Base-by-base conservation (phyloP, 306 rosid species). In the Cotoneaster glaucophyllus region DNA sequence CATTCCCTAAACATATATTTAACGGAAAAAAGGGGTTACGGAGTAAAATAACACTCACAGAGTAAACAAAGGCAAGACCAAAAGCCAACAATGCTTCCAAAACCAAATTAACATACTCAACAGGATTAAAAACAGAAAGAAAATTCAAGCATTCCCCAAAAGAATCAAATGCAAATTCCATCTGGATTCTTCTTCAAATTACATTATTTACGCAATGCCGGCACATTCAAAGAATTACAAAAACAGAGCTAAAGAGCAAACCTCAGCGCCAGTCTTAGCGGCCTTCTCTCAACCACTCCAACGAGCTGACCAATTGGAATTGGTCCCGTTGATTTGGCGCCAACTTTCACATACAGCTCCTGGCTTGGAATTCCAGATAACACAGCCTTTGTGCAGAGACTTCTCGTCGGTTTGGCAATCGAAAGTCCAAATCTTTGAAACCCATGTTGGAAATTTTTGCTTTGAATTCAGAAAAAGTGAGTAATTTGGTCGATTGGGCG, bases 241-340 rank as follows among this genome's bases (percentile, higher is more conserved):
- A 34, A 37, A 37, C 21, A 58, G 26, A 73, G 57, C 31, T 25
- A 68, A 67, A 43, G 10, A 34, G 54, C 21, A 67, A 80, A 93
- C 98, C 98, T 95, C 83, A 66, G 97, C 98, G 21, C 98, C 98
- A 64, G 96, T 95, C 66, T 88, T 89, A 61, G 98, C 98, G 63
- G 98, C 97, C 65, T 77, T 76, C 67, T 76, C 67, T 83, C 88
- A 69, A 88, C 97, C 25, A 92, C 97, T 85, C 89, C 82, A 73
- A 89, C 81, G 78, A 95, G 96, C 58, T 89, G 90, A 84, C 56
- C 14, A 15, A 85, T 70, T 39, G 86, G 78, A 85, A 92, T 71
- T 70, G 96, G 84, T 22, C 97, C 98, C 31, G 82, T 83, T 6
- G 93, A 90, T 48, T 67, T 77, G 48, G 97, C 92, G 70, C 84